These are phyloP conservation scores for Lipomyces mesembrius DNA, from an alignment of 805 yeast species.

Conservation along the genomic window DNA sequence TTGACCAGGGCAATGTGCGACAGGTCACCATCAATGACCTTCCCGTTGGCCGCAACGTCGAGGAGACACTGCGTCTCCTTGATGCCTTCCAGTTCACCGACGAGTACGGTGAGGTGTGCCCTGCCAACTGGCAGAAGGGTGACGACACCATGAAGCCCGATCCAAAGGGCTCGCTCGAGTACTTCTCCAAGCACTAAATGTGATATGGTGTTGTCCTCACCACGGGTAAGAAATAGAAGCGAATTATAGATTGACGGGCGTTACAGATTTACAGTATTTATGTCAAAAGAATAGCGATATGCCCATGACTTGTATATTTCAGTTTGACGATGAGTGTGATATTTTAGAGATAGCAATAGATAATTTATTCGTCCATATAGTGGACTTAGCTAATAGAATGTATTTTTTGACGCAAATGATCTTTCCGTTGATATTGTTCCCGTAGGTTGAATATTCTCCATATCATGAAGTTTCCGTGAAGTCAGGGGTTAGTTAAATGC, in stretches of 20 bases:
- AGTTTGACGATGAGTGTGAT: not conserved
- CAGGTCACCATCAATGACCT: constrained; percentile 98
- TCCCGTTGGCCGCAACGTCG: constrained; percentile 99
- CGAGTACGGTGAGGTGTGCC: constrained; percentile 99
- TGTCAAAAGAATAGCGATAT: not conserved
- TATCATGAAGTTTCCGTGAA: too few species aligned
- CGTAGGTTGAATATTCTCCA: too few species aligned
- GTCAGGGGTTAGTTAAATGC: not conserved
- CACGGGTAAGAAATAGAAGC: not conserved
- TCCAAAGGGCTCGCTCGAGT: constrained; percentile 76
- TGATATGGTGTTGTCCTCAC: not conserved
- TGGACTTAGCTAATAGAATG: not conserved
- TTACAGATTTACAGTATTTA: not conserved
- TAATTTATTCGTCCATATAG: not conserved
- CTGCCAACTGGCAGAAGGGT: constrained; percentile 99
- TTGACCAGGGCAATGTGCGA: constrained; percentile 72
- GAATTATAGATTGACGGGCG: not conserved
- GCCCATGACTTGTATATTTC: constrained; percentile 2
- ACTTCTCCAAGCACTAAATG: constrained; percentile 52
- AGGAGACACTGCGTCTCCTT: constrained; percentile 94
- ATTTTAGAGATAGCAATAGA: not conserved
- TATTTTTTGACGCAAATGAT: not conserved
- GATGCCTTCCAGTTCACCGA: constrained; percentile 99
- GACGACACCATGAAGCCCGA: constrained; percentile 87
- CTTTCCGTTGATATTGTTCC: too few species aligned